These are phyloP conservation scores for Perilla frutescens DNA, from an alignment of 257 asterid genomes.

Conservation along the genomic window DNA sequence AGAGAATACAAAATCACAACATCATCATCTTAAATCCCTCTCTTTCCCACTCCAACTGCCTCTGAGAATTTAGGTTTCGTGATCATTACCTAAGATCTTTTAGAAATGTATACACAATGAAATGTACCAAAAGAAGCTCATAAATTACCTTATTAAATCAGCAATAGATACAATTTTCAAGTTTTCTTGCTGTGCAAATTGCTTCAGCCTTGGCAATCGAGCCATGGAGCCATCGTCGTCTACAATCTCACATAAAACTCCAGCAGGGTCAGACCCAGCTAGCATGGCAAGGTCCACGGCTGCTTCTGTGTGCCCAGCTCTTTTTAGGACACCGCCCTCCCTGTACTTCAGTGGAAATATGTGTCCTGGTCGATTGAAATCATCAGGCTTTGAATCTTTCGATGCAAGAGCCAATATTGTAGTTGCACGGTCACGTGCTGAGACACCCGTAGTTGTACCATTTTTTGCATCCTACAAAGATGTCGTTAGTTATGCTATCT, in stretches of 20 bases:
- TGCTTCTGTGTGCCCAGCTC: constrained; percentile 99
- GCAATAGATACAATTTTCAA: constrained; percentile 86
- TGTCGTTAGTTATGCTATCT: constrained; percentile 20
- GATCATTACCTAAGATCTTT: not conserved
- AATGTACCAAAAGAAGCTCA: constrained; percentile 3
- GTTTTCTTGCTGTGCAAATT: constrained; percentile 70
- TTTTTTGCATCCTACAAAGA: constrained; percentile 83
- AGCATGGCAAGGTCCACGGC: constrained; percentile 87
- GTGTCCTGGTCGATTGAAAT: constrained; percentile 98
- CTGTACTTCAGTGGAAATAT: constrained; percentile 93
- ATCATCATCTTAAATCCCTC: constrained; percentile 2
- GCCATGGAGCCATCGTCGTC: constrained; percentile 99
- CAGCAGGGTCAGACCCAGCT: constrained; percentile 88
- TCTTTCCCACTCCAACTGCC: constrained; percentile 7
- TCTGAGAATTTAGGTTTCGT: not conserved
- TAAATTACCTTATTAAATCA: constrained; percentile 82
- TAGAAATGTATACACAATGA: not conserved
- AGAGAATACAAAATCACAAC: not conserved
- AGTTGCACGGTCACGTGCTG: constrained; percentile 94
- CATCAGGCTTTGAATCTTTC: constrained; percentile 81
- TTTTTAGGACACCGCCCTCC: constrained; percentile 92
- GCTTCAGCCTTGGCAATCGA: constrained; percentile 77
- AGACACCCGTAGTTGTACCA: constrained; percentile 96
- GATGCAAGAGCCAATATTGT: constrained; percentile 87
- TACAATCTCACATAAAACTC: constrained; percentile 90